A percentile compares a stretch with the other conserved stretches of the same genome.
phyloP scores from a whole-genome alignment of 2,329 filamentous ascomycete genomes.

The Zarea fungicola region DNA sequence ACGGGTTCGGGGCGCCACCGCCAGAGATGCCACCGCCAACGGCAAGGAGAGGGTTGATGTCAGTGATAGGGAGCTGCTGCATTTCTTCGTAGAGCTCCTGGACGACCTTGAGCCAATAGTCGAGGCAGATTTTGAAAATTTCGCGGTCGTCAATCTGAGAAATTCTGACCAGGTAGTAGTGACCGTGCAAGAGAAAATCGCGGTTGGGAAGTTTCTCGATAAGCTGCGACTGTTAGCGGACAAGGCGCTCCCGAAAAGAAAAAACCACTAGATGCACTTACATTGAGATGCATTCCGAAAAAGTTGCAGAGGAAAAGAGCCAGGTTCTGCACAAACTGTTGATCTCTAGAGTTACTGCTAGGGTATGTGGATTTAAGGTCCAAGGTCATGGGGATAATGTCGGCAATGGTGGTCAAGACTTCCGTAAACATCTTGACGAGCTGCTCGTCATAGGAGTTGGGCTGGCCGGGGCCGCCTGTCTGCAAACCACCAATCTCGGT shows the following conservation, averaged over 20 bases:
- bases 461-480: slow-evolving; percentile 63
- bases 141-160: slow-evolving; percentile 98
- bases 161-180: slow-evolving; percentile 97
- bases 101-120: slow-evolving; percentile 98
- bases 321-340: slow-evolving; percentile 96
- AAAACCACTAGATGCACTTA: slow-evolving; percentile 34
- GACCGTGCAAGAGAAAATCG: slow-evolving; percentile 90
- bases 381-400: slow-evolving; percentile 84
- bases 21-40: slow-evolving; percentile 69
- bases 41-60: slow-evolving; percentile 82
- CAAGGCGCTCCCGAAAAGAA: too few species aligned
- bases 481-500: slow-evolving; percentile 95
- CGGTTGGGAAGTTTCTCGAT: slow-evolving; percentile 94
- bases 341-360: slow-evolving; percentile 84
- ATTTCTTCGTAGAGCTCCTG: slow-evolving; percentile 98
- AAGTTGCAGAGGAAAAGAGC: slow-evolving; percentile 96
- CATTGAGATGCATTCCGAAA: slow-evolving; percentile 86
- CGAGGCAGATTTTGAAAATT: slow-evolving; percentile 98
- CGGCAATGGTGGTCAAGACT: slow-evolving; percentile 84
- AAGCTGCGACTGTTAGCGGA: slow-evolving; percentile 49
- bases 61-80: slow-evolving; percentile 90
- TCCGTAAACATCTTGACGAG: slow-evolving; percentile 98
- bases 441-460: slow-evolving; percentile 84
- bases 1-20: slow-evolving; percentile 79
- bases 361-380: slow-evolving; percentile 90